Conservation (phyloP, 768 basidiomycete genomes). For the Boletus tomentosulus region DNA sequence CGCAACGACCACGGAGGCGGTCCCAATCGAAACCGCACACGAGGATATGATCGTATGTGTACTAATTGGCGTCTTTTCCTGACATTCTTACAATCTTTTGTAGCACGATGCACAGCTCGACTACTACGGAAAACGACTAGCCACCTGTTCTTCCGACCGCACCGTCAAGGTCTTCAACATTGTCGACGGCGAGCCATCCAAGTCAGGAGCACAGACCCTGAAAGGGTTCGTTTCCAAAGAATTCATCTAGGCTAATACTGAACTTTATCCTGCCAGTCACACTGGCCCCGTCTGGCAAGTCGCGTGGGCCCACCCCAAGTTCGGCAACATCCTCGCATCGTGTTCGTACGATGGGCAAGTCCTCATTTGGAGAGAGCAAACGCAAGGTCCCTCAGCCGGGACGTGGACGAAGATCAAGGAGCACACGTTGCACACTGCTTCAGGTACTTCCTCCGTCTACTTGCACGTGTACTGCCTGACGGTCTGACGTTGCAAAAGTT, state of each 20-base stretch:
- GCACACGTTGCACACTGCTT: slow-evolving; percentile 89
- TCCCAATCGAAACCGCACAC: slow-evolving; percentile 91
- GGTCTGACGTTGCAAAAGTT: slow-evolving; percentile 44
- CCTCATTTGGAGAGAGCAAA: slow-evolving; percentile 95
- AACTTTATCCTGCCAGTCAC: slow-evolving; percentile 52
- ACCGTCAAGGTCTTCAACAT: slow-evolving; percentile 96
- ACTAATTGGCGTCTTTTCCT: neutral
- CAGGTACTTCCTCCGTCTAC: slow-evolving; percentile 51
- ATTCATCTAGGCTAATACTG: neutral
- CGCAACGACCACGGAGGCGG: slow-evolving; percentile 58
- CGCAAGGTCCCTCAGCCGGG: slow-evolving; percentile 43
- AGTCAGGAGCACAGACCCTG: slow-evolving; percentile 65
- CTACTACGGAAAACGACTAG: slow-evolving; percentile 95
- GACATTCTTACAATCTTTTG: neutral
- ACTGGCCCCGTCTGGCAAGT: slow-evolving; percentile 98
- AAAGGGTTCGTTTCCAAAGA: slow-evolving; percentile 56
- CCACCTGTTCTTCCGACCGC: slow-evolving; percentile 94
- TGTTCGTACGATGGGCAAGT: slow-evolving; percentile 98
- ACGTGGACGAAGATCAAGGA: slow-evolving; percentile 95
- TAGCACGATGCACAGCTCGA: slow-evolving; percentile 98
- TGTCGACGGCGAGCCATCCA: slow-evolving; percentile 78
- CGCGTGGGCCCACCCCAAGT: slow-evolving; percentile 97
- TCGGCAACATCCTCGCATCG: slow-evolving; percentile 94
- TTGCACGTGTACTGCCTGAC: neutral
- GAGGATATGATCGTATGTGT: slow-evolving; percentile 92